Evolutionary conservation across 768 basidiomycete genomes (phyloP).

Genomic region (Suillus subluteus): DNA sequence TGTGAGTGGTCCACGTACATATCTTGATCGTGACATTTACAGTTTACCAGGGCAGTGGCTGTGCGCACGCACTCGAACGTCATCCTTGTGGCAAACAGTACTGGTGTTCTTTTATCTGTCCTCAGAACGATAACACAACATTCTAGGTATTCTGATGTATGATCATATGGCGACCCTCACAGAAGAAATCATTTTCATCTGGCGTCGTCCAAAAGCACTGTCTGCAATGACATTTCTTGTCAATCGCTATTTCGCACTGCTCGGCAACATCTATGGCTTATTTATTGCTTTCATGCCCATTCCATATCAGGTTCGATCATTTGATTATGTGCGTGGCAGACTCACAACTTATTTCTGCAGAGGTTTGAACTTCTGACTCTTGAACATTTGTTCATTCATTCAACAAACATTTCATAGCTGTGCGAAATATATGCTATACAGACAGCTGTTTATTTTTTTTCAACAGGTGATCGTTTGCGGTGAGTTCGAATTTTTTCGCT

Average conservation of each 20-base stretch:
- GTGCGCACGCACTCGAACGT: constrained; percentile 3
- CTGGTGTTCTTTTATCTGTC: neutral
- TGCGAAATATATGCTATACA: constrained; percentile 38
- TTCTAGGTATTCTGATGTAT: constrained; percentile 33
- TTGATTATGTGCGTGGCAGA: neutral
- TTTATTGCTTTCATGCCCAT: constrained; percentile 31
- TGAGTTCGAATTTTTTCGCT: constrained; percentile 27
- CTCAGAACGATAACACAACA: neutral
- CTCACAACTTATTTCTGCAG: constrained; percentile 8
- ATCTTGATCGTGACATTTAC: neutral
- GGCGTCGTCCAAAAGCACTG: constrained; percentile 43
- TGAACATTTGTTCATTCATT: neutral
- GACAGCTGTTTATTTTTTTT: constrained; percentile 44
- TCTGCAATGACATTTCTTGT: constrained; percentile 50
- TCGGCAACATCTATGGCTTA: constrained; percentile 40
- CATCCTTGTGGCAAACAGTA: constrained; percentile 10
- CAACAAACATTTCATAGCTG: constrained; percentile 39
- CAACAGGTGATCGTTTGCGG: constrained; percentile 52
- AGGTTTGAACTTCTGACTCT: constrained; percentile 8
- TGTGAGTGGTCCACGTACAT: neutral
- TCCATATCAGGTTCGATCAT: constrained; percentile 8
- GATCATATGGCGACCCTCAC: constrained; percentile 34
- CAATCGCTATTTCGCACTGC: constrained; percentile 52
- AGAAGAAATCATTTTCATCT: constrained; percentile 46
- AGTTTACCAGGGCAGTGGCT: neutral